Evolutionary conservation across 1,284 basidiomycete species (phyloP).

Genomic region (Athelia sp.): DNA sequence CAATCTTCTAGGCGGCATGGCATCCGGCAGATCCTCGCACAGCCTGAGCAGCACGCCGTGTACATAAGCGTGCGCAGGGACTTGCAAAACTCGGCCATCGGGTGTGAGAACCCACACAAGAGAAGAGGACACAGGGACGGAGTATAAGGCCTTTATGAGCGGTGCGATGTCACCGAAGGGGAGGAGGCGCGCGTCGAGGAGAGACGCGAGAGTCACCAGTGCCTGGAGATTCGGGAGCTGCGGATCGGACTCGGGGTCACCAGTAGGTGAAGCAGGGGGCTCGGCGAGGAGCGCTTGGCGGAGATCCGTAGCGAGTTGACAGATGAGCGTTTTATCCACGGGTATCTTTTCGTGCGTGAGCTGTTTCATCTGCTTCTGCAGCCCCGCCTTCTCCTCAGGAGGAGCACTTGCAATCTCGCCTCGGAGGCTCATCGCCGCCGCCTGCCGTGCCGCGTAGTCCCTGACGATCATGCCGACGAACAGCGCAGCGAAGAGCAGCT

Average conservation of each 20-base stretch:
- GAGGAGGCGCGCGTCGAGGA: conserved; percentile 45
- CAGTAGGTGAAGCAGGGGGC: too few relatives aligned
- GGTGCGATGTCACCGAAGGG: conserved; percentile 37
- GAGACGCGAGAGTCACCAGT: conserved; percentile 49
- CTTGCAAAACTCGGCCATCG: conserved; percentile 39
- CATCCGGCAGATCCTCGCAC: conserved; percentile 22
- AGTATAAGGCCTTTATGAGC: conserved; percentile 44
- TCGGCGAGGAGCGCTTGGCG: too few relatives aligned
- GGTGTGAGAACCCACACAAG: conserved; percentile 12
- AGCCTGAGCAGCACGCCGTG: conserved; percentile 50
- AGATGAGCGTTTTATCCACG: too few relatives aligned
- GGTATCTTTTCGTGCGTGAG: too few relatives aligned
- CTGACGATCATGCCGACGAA: conserved; percentile 62
- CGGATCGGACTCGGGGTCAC: conserved; percentile 12
- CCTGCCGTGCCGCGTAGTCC: conserved; percentile 45
- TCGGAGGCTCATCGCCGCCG: conserved; percentile 12
- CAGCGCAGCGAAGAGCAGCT: conserved; percentile 66
- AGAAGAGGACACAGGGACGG: conserved; percentile 36
- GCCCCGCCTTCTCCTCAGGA: conserved; percentile 5
- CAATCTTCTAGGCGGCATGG: conserved; percentile 6
- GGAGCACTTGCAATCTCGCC: conserved; percentile 2
- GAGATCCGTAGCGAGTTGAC: too few relatives aligned
- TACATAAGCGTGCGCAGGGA: conserved; percentile 52
- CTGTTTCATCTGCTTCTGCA: too few relatives aligned
- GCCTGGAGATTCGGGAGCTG: conserved; percentile 44